A percentile compares a stretch with the other conserved stretches of the same genome.
Evolutionary conservation across 139 green algal species (phyloP).

Genomic region (Marvania coccoides): DNA sequence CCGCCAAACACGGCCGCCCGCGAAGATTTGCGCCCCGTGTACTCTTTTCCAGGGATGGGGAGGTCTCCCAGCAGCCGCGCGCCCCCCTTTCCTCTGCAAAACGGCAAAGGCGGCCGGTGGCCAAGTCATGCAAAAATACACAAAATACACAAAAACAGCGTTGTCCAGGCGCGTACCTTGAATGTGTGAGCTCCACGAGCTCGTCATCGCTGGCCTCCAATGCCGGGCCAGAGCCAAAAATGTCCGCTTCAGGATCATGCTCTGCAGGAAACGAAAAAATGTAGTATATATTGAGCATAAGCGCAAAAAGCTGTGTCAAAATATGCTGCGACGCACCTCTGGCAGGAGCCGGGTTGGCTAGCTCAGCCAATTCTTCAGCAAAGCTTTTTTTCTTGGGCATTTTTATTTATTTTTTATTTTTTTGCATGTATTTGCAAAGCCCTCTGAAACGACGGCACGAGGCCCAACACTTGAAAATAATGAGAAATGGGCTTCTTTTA

Average conservation of each 20-base stretch:
- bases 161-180: not conserved
- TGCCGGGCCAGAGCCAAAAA: conserved; percentile 6
- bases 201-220: conserved; percentile 32
- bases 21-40: conserved; percentile 1
- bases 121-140: not conserved
- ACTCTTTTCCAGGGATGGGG: not conserved
- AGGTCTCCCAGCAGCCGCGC: conserved; percentile 11
- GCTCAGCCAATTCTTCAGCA: conserved; percentile 32
- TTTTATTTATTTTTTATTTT: too few species aligned
- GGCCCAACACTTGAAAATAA: too few species aligned
- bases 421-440: too few species aligned
- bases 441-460: too few species aligned
- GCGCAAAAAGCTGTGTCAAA: not conserved
- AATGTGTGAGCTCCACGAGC: not conserved
- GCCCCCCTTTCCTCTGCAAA: conserved; percentile 1
- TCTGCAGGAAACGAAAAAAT: conserved; percentile 13
- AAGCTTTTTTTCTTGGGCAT: conserved; percentile 19
- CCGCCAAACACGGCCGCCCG: conserved; percentile 1
- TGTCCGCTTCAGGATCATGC: conserved; percentile 21
- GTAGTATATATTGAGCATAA: not conserved
- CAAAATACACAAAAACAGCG: not conserved
- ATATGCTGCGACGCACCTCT: conserved; percentile 5
- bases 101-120: not conserved
- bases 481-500: too few species aligned
- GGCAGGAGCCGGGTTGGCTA: conserved; percentile 18